Base-by-base conservation (phyloP, 176 grass and related monocot genomes). In the Aegilops speltoides region DNA sequence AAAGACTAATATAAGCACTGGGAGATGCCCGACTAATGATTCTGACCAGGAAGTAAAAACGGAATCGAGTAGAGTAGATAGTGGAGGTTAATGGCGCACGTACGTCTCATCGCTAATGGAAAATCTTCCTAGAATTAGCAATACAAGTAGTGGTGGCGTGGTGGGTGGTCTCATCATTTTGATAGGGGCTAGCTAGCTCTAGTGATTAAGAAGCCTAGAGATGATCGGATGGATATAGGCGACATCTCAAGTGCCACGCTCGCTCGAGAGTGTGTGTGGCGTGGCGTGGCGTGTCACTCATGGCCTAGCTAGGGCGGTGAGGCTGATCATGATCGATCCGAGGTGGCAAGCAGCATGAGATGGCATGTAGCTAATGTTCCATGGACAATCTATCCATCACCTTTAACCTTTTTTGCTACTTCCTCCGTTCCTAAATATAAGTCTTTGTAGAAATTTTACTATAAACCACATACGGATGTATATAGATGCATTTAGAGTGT, bases 201-300 rank as follows among this genome's bases (percentile, higher is more conserved):
- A 8, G 3, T 25, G 6, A 28, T 74, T 7, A 74, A 48, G 40
- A 48, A 26, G 40, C 23, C 45, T 26, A 43, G 3, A 25, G 40
- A 74, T 73, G 71, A 48, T 28, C 71, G 71, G 25, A 52, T 76
- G 76, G 7, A 20, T 40, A 43, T 67, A 32, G 64, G 64, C 61
- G 81, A 76, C 85, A 84, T 68, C 62, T 84, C 80, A 77, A 77
- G 68, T 71, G 69, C 77, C 56, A 78, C 36, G 77, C 62, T 73
- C 77, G 46, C 29, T n/a, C 29, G 60, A 16, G 29, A 74, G 76
- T 45, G 79, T 32, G 45, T 24, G 31, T 70, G 72, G 43, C 40
- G 24, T 32, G 33, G 22, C 9, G 60, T 62, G 10, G 25, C 40
- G 34, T 75, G 34, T 43, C 79, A 79, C 78, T 91, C 72, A 86